phyloP scores from a whole-genome alignment of 768 basidiomycete species.

The Lanmaoa pseudosensibilis region DNA sequence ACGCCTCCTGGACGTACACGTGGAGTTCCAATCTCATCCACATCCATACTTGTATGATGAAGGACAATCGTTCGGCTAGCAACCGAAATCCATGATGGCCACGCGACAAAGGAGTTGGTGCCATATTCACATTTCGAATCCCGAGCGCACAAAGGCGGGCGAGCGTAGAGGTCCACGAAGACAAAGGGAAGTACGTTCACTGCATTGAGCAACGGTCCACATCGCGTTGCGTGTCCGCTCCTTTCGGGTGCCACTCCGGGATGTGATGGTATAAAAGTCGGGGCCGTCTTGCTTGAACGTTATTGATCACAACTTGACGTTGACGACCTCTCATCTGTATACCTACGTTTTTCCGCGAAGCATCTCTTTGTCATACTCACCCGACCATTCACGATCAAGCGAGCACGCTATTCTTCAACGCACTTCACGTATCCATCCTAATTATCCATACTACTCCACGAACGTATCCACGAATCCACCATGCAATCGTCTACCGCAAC shows the following conservation, averaged over 20 bases:
- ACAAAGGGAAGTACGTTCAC: slow-evolving; percentile 14
- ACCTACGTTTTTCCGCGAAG: not conserved
- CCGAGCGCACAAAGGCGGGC: slow-evolving; percentile 18
- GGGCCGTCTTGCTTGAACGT: not conserved
- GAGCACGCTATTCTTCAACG: not conserved
- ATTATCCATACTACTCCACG: not conserved
- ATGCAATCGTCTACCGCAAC: not conserved
- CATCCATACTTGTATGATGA: not conserved
- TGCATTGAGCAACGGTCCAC: not conserved
- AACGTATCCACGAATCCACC: not conserved
- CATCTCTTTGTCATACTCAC: not conserved
- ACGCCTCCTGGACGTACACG: not conserved
- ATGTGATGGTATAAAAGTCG: slow-evolving; percentile 9
- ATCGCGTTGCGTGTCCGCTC: not conserved
- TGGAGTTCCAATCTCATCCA: not conserved
- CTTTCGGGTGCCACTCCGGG: slow-evolving; percentile 3
- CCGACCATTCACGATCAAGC: not conserved
- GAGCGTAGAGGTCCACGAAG: not conserved
- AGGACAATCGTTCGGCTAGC: not conserved
- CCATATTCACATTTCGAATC: not conserved
- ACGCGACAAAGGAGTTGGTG: slow-evolving; percentile 6
- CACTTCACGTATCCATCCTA: not conserved
- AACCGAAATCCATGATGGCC: not conserved
- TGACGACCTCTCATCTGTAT: not conserved
- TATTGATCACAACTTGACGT: not conserved